A percentile compares a stretch with the other conserved stretches of the same genome.
Conservation (phyloP, 2,329 filamentous ascomycete species). For the Bisporella sp. region DNA sequence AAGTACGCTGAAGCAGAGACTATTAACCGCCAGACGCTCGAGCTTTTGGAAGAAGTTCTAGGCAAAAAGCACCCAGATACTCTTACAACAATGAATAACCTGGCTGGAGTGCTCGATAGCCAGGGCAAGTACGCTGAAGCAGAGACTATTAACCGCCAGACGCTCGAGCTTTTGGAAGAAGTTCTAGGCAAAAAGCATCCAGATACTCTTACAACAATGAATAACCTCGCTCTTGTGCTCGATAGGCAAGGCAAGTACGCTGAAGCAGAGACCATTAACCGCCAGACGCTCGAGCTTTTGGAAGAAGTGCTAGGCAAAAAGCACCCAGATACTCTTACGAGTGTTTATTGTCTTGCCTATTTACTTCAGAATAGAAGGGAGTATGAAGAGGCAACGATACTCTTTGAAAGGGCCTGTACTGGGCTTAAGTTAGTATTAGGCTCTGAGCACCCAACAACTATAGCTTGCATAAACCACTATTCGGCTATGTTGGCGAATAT, state of each 20-base stretch:
- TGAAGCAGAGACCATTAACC: not conserved
- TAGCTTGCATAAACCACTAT: conserved; percentile 9
- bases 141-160: not conserved
- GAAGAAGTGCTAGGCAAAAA: not conserved
- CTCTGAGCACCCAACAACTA: conserved; percentile 10
- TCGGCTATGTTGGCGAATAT: conserved; percentile 2
- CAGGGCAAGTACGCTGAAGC: not conserved
- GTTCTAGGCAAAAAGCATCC: conserved; percentile 7
- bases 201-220: not conserved
- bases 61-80: conserved; percentile 5
- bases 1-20: no score
- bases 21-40: not conserved
- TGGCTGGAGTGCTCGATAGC: not conserved
- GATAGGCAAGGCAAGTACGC: not conserved
- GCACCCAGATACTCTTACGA: conserved; percentile 6
- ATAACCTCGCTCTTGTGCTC: not conserved
- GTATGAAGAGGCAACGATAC: conserved; percentile 12
- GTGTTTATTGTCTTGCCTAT: conserved; percentile 12
- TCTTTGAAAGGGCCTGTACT: conserved; percentile 13
- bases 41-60: conserved; percentile 5
- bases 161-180: conserved; percentile 4
- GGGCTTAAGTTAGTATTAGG: conserved; percentile 12
- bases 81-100: not conserved
- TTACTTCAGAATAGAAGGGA: conserved; percentile 10
- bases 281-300: not conserved